Base-by-base conservation (phyloP, 352 stramenopile species). In the Blastocystis sp. region DNA sequence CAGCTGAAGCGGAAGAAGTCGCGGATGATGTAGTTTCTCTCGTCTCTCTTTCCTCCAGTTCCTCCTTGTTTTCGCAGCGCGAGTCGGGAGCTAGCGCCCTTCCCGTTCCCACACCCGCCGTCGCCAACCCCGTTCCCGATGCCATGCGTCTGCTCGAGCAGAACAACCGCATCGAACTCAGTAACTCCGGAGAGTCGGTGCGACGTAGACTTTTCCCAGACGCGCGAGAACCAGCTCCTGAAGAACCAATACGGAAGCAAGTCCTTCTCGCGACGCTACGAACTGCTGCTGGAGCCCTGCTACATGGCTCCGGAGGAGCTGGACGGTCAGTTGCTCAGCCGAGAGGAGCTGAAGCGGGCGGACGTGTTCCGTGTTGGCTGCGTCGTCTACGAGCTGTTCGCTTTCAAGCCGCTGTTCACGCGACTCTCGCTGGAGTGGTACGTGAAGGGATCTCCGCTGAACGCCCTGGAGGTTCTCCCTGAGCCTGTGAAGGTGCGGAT, bases 371-470 rank as follows among this genome's bases (percentile, higher is more conserved):
- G 49, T 40, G 21, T 81, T 0, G 69, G 69, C n/a, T 81, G 69
- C 53, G 69, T 81, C 34, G 34, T 81, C 40, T 81, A 48, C 40
- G 69, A 81, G 34, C 46, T 81, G 69, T 81, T 81, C 27, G 56
- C 69, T 9, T 54, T 29, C 2, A 29, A 81, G 21, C 40, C 40
- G 49, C 48, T 81, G 29, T 81, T 81, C 29, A 81, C 69, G 14
- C 29, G 38, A 7, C 53, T 63, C 42, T 65, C 69, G 34, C 32
- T 81, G 32, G 21, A 32, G 3, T 38, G 48, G 44, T 81, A 81
- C 24, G n/a, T 49, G 27, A 16, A 16, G 18, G 69, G 63, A 48
- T 16, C 48, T 4, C n/a, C 32, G 29, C 27, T 49, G 27, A 81
- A 27, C n/a, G 40, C 44, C 16, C 29, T 81, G 46, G 56, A 24